A percentile compares a stretch with the other conserved stretches of the same genome.
phyloP scores from a whole-genome alignment of 2,329 filamentous ascomycete species.

The Xylaria sp. region DNA sequence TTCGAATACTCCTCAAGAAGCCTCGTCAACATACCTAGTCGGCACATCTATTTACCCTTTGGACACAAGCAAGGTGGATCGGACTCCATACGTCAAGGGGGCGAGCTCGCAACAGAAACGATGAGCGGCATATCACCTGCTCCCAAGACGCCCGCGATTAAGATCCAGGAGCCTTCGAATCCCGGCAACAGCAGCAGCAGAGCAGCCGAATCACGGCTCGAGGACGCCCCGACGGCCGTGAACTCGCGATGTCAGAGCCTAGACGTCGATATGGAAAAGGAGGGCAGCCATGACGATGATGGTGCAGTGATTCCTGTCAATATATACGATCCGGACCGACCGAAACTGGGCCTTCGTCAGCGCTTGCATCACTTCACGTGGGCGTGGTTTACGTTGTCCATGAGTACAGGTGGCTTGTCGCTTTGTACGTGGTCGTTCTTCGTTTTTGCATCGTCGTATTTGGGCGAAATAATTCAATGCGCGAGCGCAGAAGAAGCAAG shows the following conservation, averaged over 20 bases:
- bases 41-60: too few species aligned
- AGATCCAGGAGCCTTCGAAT: neutral
- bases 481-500: neutral
- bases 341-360: conserved; percentile 38
- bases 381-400: conserved; percentile 70
- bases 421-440: conserved; percentile 32
- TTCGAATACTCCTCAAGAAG: too few species aligned
- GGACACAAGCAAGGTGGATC: too few species aligned
- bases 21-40: too few species aligned
- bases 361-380: conserved; percentile 58
- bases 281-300: neutral
- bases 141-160: neutral
- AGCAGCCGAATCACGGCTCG: conserved; percentile 1
- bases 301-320: conserved; percentile 13
- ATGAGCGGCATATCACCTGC: neutral
- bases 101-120: neutral
- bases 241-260: conserved; percentile 10
- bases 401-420: conserved; percentile 68
- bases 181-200: too few species aligned
- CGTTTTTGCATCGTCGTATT: neutral
- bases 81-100: neutral
- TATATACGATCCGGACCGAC: conserved; percentile 32
- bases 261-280: conserved; percentile 5
- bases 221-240: conserved; percentile 10
- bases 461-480: neutral